Conservation (phyloP, 805 yeast genomes). For the Torulaspora delbrueckii region DNA sequence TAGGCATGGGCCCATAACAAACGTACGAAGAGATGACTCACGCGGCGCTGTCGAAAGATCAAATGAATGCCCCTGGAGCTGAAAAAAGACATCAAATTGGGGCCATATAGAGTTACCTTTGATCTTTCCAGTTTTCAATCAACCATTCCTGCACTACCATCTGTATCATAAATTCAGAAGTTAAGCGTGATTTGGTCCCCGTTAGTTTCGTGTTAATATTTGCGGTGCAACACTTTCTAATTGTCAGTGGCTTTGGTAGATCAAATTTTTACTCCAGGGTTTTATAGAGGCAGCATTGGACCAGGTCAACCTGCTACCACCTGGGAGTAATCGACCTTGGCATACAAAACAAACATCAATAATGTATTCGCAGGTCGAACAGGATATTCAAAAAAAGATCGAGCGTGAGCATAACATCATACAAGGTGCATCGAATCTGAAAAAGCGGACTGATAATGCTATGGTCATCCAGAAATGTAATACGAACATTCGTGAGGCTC, state of each 20-base stretch:
- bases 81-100: slow-evolving; percentile 3
- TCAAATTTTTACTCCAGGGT: background rate
- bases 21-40: slow-evolving; percentile 8
- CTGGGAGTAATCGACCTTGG: background rate
- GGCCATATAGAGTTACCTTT: background rate
- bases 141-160: background rate
- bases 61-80: slow-evolving; percentile 3
- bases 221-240: background rate
- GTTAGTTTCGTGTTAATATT: too few relatives aligned
- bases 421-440: slow-evolving; percentile 77
- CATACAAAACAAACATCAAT: background rate
- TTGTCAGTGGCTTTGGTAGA: background rate
- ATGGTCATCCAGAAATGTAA: slow-evolving; percentile 88
- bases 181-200: too few relatives aligned
- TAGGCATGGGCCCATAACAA: background rate
- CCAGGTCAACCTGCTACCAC: background rate
- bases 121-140: background rate
- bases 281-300: background rate
- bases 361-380: slow-evolving; percentile 24
- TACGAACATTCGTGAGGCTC: slow-evolving; percentile 84
- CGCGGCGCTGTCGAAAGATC: slow-evolving; percentile 8
- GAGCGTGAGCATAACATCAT: slow-evolving; percentile 85
- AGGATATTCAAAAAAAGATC: slow-evolving; percentile 78
- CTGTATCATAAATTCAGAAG: background rate
- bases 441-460: slow-evolving; percentile 71